Evolutionary conservation across 2,329 filamentous ascomycete species (phyloP).

Genomic region (Dactylellina leptospora): DNA sequence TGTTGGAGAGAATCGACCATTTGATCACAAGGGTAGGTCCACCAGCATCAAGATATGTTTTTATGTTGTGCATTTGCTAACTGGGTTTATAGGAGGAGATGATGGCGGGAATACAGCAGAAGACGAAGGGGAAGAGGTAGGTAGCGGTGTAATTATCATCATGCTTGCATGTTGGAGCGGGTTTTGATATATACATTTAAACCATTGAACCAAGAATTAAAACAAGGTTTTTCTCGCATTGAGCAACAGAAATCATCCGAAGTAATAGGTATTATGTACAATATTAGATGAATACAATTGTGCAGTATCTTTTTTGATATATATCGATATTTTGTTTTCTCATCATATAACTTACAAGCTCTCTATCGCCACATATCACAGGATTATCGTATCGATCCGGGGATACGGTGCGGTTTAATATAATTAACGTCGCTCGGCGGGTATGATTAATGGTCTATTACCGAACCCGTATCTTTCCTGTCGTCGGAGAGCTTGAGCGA

Average conservation of each 20-base stretch:
- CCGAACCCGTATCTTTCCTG: conserved; percentile 43
- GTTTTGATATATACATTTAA: conserved; percentile 38
- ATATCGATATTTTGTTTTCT: conserved; percentile 1
- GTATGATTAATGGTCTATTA: conserved; percentile 21
- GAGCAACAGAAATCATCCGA: too few species aligned
- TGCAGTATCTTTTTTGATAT: conserved; percentile 47
- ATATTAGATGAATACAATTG: conserved; percentile 52
- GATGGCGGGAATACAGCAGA: conserved; percentile 95
- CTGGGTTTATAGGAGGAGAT: conserved; percentile 79
- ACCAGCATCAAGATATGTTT: background rate
- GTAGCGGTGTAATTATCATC: conserved; percentile 10
- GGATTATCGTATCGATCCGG: background rate
- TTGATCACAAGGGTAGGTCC: conserved; percentile 80
- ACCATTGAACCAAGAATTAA: conserved; percentile 4
- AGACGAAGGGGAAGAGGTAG: conserved; percentile 46
- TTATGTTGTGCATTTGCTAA: conserved; percentile 19
- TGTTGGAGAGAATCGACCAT: conserved; percentile 92
- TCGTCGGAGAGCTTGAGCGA: conserved; percentile 35
- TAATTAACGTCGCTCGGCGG: too few species aligned
- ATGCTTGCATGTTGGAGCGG: conserved; percentile 8
- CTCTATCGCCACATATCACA: background rate
- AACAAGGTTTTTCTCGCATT: too few species aligned
- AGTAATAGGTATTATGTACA: conserved; percentile 49
- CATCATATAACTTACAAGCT: conserved; percentile 19
- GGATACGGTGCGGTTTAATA: background rate